Conservation (phyloP, 1,284 basidiomycete species). For the Takashimella koratensis region DNA sequence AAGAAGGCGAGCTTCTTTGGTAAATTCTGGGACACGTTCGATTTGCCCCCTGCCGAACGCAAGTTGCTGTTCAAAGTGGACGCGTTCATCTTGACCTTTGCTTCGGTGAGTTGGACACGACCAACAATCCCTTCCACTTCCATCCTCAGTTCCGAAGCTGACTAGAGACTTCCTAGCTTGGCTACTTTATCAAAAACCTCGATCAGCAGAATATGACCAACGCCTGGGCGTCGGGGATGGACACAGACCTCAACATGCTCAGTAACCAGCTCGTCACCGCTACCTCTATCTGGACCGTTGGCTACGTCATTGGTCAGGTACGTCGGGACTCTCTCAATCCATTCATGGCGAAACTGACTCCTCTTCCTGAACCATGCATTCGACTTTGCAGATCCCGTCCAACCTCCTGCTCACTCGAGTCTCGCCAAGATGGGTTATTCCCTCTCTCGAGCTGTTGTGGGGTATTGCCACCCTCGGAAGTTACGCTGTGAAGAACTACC, state of each 20-base stretch:
- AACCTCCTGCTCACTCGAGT: conserved; percentile 39
- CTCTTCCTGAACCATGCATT: no score
- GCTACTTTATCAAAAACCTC: conserved; percentile 39
- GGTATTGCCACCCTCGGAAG: conserved; percentile 33
- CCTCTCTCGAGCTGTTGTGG: conserved; percentile 38
- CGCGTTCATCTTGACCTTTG: conserved; percentile 35
- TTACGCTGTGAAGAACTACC: conserved; percentile 26
- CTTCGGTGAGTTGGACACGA: conserved; percentile 21
- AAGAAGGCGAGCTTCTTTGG: no score
- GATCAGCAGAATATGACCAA: conserved; percentile 36
- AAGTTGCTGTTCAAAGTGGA: conserved; percentile 43
- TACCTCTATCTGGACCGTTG: conserved; percentile 36
- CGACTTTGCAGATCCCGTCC: conserved; percentile 38
- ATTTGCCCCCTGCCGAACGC: conserved; percentile 28
- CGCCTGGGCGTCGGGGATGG: conserved; percentile 27
- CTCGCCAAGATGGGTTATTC: conserved; percentile 37
- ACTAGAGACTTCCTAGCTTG: conserved; percentile 16
- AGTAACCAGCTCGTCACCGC: conserved; percentile 39
- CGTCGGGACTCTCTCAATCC: no score
- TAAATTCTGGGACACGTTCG: conserved; percentile 39
- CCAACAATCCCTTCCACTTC: no score
- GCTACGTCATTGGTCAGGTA: conserved; percentile 39
- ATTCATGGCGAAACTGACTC: background rate
- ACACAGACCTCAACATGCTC: conserved; percentile 27
- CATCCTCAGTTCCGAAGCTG: no score